Evolutionary conservation across 805 yeast genomes (phyloP).

Genomic region (Wickerhamiella cacticola): DNA sequence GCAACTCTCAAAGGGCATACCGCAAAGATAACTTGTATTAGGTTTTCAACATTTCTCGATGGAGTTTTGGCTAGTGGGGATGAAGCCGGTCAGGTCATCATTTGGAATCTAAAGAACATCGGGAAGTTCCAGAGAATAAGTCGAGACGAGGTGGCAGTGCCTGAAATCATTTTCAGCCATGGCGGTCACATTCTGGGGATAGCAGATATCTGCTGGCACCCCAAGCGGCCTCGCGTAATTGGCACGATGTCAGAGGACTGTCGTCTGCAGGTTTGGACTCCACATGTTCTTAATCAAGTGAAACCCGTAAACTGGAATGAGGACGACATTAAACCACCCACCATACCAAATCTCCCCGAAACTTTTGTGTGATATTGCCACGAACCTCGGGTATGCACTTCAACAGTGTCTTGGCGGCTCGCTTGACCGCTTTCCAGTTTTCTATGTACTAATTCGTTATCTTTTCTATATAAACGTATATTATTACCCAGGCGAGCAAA

Average conservation of each 20-base stretch:
- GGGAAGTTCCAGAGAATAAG: not conserved
- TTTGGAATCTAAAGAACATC: not conserved
- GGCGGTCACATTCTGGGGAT: not conserved
- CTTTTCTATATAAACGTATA: too few species aligned
- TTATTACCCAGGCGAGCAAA: too few species aligned
- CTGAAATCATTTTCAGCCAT: not conserved
- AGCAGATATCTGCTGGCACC: not conserved
- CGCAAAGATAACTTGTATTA: not conserved
- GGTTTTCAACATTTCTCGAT: not conserved
- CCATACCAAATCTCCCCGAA: not conserved
- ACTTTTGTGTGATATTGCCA: not conserved
- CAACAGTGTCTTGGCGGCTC: too few species aligned
- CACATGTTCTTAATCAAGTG: not conserved
- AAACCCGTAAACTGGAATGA: not conserved
- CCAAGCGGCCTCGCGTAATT: not conserved
- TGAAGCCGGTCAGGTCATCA: not conserved
- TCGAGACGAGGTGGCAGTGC: not conserved
- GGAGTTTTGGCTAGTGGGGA: not conserved
- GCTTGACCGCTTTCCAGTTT: too few species aligned
- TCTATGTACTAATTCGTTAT: too few species aligned
- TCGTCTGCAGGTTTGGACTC: not conserved
- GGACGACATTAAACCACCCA: not conserved
- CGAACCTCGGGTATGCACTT: too few species aligned
- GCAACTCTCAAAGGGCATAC: not conserved
- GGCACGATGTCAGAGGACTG: constrained; percentile 1